Evolutionary conservation across 129 eudicot species (phyloP).

Genomic region (Chrysanthemum lavandulifolium): DNA sequence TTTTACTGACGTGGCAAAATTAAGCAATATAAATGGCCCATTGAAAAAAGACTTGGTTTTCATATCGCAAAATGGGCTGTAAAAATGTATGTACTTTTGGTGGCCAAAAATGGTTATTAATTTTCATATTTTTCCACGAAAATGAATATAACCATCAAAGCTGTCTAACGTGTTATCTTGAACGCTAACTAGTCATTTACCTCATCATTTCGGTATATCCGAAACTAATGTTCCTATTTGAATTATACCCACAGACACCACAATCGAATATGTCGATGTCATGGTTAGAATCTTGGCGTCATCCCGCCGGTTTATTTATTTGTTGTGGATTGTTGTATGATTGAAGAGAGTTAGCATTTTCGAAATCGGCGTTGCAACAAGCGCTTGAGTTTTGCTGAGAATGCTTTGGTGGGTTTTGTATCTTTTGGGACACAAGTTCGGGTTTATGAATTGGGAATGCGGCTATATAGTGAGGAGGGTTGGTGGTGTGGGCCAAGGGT

Average conservation of each 20-base stretch:
- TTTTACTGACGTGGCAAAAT: no score
- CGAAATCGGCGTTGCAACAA: constrained; percentile 64
- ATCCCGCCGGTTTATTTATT: constrained; percentile 65
- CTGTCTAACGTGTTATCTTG: no score
- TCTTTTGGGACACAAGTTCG: constrained; percentile 40
- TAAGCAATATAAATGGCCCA: no score
- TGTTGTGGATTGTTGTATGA: constrained; percentile 80
- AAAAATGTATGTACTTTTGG: no score
- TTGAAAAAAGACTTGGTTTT: no score
- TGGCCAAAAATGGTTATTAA: no score
- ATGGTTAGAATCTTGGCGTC: not conserved
- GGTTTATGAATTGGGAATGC: constrained; percentile 40
- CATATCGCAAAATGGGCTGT: no score
- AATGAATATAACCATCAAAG: no score
- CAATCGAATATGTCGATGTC: constrained; percentile 38
- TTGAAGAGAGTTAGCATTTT: constrained; percentile 87
- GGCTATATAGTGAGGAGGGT: no score
- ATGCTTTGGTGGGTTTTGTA: constrained; percentile 39
- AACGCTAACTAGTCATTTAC: constrained; percentile 39
- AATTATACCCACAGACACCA: constrained; percentile 65
- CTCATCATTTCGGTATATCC: constrained; percentile 58
- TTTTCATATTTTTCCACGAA: no score
- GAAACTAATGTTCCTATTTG: constrained; percentile 37
- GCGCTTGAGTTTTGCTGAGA: constrained; percentile 41
- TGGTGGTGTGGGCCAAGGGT: constrained; percentile 46